A percentile compares a stretch with the other conserved stretches of the same genome.
phyloP scores from a whole-genome alignment of 345 rosid species.

The Brassica napus region Da-Ae NC_063451.1:31203001-31203500 shows the following conservation, averaged over 20 bases:
- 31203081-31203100: slow-evolving; percentile 47
- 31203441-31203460: slow-evolving; percentile 22
- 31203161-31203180: too few species aligned
- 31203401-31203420: slow-evolving; percentile 70
- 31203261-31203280: too few species aligned
- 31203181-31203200: too few species aligned
- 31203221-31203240: too few species aligned
- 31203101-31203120: slow-evolving; percentile 8
- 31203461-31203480: slow-evolving; percentile 1
- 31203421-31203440: slow-evolving; percentile 84
- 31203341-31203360: background rate
- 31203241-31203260: too few species aligned
- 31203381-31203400: slow-evolving; percentile 72
- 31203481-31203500: slow-evolving; percentile 22
- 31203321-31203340: too few species aligned
- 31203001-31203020: slow-evolving; percentile 74
- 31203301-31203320: too few species aligned
- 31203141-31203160: too few species aligned
- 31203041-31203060: slow-evolving; percentile 52
- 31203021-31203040: slow-evolving; percentile 51
- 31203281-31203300: too few species aligned
- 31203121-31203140: background rate
- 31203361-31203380: slow-evolving; percentile 26
- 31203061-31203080: slow-evolving; percentile 52
- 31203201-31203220: too few species aligned